Percentiles rank a stretch among this genome's conserved stretches.
phyloP scores from a whole-genome alignment of 169 alveolate genomes.

The Plasmodium berghei region DNA sequence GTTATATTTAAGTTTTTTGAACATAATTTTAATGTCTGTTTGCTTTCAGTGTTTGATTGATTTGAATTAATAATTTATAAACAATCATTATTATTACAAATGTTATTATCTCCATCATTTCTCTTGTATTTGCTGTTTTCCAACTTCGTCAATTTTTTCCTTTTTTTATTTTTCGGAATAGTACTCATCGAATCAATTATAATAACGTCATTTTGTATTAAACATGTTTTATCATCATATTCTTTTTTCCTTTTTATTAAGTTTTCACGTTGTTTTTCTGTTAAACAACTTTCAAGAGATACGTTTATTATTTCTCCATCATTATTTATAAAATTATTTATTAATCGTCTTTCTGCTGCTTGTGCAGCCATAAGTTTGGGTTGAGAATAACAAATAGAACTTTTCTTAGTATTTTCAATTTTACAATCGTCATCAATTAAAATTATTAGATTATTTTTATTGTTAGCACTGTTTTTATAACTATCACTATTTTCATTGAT shows the following conservation, averaged over 20 bases:
- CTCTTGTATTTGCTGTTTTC: background rate
- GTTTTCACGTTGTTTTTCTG: constrained; percentile 42
- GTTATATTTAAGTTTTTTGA: too few relatives aligned
- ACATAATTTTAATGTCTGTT: too few relatives aligned
- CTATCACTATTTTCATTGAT: too few relatives aligned
- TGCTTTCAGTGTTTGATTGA: too few relatives aligned
- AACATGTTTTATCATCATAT: constrained; percentile 61
- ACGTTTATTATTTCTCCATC: constrained; percentile 54
- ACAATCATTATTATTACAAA: background rate
- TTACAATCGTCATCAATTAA: background rate
- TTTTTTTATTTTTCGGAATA: background rate
- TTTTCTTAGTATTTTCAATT: constrained; percentile 4
- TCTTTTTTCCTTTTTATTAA: constrained; percentile 54
- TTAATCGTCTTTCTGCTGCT: constrained; percentile 72
- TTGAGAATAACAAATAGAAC: background rate
- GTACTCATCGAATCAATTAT: constrained; percentile 7
- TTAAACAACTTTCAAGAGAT: constrained; percentile 71
- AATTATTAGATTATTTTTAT: too few relatives aligned
- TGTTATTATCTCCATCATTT: background rate
- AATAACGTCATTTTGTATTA: constrained; percentile 31
- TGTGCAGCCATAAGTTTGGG: constrained; percentile 72
- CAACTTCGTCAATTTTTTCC: background rate
- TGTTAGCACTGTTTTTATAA: too few relatives aligned
- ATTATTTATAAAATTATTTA: constrained; percentile 55
- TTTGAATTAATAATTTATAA: too few relatives aligned